Conservation (phyloP, 2,329 filamentous ascomycete species). For the Colletotrichum sp. region DNA sequence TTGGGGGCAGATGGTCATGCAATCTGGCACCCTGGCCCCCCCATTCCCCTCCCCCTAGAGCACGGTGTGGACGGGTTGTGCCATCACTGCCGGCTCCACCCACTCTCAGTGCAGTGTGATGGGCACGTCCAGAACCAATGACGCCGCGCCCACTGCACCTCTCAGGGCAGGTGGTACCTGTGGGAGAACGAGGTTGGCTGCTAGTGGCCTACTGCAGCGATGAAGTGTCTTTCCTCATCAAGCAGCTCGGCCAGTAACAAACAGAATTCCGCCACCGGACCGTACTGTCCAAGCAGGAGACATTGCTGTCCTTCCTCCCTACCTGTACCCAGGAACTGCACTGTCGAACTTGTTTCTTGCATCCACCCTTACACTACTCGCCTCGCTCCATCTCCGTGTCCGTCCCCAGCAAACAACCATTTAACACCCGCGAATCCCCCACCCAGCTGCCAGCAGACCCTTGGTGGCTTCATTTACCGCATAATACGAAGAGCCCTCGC, state of each 20-base stretch:
- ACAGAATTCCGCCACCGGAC: not conserved
- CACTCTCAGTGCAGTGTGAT: not conserved
- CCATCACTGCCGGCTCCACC: not conserved
- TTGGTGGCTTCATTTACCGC: not conserved
- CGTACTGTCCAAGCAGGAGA: not conserved
- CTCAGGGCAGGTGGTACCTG: slow-evolving; percentile 1
- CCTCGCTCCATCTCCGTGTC: not conserved
- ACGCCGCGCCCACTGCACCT: not conserved
- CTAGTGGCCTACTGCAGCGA: not conserved
- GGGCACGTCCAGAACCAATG: not conserved
- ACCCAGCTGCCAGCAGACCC: not conserved
- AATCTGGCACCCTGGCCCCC: not conserved
- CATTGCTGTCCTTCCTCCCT: not conserved
- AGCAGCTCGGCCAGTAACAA: not conserved
- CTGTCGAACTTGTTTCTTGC: slow-evolving; percentile 4
- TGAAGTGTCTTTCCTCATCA: not conserved
- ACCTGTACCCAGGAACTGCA: not conserved
- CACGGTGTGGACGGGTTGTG: not conserved
- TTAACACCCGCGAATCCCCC: slow-evolving; percentile 16
- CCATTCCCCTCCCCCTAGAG: not conserved
- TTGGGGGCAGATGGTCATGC: not conserved
- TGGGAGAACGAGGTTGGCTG: not conserved
- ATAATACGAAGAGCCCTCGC: not conserved
- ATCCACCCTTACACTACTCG: not conserved
- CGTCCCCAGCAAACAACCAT: slow-evolving; percentile 15